Percentiles rank a stretch among this genome's conserved stretches.
phyloP scores from a whole-genome alignment of 192 early-diverging fungal genomes.

The Funneliformis geosporum region DNA sequence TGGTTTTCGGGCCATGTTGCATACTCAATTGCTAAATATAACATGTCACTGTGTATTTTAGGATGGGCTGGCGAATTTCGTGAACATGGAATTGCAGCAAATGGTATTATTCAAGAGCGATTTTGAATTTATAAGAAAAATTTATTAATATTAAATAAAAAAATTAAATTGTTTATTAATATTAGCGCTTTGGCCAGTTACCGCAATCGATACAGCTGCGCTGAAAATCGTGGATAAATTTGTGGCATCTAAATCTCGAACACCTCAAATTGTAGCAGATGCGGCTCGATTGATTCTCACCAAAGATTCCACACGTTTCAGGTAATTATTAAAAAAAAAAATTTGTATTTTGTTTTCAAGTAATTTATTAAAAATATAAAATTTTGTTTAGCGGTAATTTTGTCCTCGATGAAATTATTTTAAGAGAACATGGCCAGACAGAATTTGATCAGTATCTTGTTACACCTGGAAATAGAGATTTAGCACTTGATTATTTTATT shows the following conservation, averaged over 20 bases:
- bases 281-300: slow-evolving; percentile 65
- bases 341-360: not conserved
- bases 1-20: slow-evolving; percentile 72
- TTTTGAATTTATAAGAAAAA: not conserved
- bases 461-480: slow-evolving; percentile 58
- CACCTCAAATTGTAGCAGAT: slow-evolving; percentile 73
- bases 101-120: slow-evolving; percentile 37
- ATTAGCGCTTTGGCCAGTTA: slow-evolving; percentile 61
- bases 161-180: not conserved
- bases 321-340: slow-evolving; percentile 22
- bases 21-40: slow-evolving; percentile 19
- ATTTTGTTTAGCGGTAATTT: slow-evolving; percentile 59
- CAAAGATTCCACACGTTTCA: slow-evolving; percentile 56
- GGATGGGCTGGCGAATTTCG: slow-evolving; percentile 72
- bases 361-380: not conserved
- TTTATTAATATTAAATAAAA: not conserved
- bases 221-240: slow-evolving; percentile 49
- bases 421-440: slow-evolving; percentile 69
- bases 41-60: slow-evolving; percentile 2
- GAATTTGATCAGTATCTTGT: slow-evolving; percentile 72
- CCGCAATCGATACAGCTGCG: slow-evolving; percentile 74
- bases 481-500: slow-evolving; percentile 68
- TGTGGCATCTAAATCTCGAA: slow-evolving; percentile 33
- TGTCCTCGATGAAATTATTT: slow-evolving; percentile 76
- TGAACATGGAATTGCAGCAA: slow-evolving; percentile 69